A percentile compares a stretch with the other conserved stretches of the same genome.
Evolutionary conservation across 495 filamentous ascomycete genomes (phyloP).

Genomic region (Neurospora intermedia): DNA sequence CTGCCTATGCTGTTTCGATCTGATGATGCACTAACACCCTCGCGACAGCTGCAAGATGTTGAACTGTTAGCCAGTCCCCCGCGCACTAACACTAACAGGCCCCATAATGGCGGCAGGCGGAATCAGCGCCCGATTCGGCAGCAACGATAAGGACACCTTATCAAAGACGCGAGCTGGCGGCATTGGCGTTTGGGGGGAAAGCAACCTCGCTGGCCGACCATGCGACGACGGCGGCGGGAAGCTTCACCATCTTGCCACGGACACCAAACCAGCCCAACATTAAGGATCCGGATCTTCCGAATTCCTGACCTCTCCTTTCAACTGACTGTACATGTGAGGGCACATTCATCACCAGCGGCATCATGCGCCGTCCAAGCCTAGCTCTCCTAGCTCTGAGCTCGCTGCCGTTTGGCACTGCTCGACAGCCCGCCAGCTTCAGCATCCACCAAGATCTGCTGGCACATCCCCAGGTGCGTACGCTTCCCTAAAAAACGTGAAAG

Average conservation of each 20-base stretch:
- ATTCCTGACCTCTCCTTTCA: not conserved
- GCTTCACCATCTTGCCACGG: conserved; percentile 2
- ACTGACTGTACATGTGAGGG: conserved; percentile 18
- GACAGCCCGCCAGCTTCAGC: conserved; percentile 36
- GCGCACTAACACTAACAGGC: not conserved
- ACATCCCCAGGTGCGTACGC: conserved; percentile 80
- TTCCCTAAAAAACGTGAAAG: too few species aligned
- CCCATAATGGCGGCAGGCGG: not conserved
- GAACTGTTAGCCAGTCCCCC: not conserved
- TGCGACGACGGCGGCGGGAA: not conserved
- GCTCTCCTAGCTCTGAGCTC: conserved; percentile 25
- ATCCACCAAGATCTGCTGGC: conserved; percentile 88
- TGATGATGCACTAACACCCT: not conserved
- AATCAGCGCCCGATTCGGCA: not conserved
- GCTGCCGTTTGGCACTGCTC: conserved; percentile 30
- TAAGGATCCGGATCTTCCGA: not conserved
- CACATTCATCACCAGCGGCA: conserved; percentile 27
- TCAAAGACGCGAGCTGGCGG: conserved; percentile 9
- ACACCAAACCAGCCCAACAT: not conserved
- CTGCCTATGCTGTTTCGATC: not conserved
- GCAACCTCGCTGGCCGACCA: not conserved
- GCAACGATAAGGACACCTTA: conserved; percentile 21
- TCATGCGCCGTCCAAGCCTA: conserved; percentile 37
- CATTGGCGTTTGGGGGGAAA: not conserved
- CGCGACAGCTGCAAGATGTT: accelerated